Evolutionary conservation across 2,329 filamentous ascomycete species (phyloP).

Genomic region (Rhynchosporium graminicola): DNA sequence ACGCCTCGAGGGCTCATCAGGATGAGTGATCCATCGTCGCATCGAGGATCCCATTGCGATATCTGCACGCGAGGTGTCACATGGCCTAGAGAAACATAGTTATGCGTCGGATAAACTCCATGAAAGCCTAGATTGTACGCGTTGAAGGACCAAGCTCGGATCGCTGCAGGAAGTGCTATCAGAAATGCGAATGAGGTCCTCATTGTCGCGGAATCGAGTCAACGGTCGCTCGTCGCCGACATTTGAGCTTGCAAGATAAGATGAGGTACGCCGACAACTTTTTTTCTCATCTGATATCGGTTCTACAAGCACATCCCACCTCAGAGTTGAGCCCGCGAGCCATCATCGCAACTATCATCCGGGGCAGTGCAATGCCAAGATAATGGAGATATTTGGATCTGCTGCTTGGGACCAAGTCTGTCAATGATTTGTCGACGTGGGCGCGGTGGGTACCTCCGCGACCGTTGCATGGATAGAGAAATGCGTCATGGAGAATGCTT

Average conservation of each 20-base stretch:
- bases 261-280: not conserved
- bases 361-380: constrained; percentile 12
- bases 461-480: not conserved
- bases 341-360: not conserved
- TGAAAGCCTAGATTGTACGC: constrained; percentile 23
- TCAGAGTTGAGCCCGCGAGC: not conserved
- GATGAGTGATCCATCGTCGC: constrained; percentile 19
- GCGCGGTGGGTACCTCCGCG: not conserved
- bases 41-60: constrained; percentile 22
- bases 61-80: constrained; percentile 18
- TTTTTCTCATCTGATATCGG: constrained; percentile 8
- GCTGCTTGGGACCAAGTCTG: not conserved
- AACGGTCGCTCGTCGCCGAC: constrained; percentile 5
- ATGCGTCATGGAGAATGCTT: constrained; percentile 7
- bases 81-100: constrained; percentile 20
- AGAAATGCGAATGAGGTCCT: constrained; percentile 10
- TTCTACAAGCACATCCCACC: not conserved
- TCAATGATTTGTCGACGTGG: not conserved
- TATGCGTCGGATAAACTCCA: constrained; percentile 22
- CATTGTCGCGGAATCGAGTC: constrained; percentile 7
- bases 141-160: constrained; percentile 17
- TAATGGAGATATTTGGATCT: not conserved
- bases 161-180: constrained; percentile 12
- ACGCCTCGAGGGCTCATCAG: constrained; percentile 25
- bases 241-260: not conserved